Evolutionary conservation across 2,329 filamentous ascomycete species (phyloP).

Genomic region (Cadophora luteo-olivacea): DNA sequence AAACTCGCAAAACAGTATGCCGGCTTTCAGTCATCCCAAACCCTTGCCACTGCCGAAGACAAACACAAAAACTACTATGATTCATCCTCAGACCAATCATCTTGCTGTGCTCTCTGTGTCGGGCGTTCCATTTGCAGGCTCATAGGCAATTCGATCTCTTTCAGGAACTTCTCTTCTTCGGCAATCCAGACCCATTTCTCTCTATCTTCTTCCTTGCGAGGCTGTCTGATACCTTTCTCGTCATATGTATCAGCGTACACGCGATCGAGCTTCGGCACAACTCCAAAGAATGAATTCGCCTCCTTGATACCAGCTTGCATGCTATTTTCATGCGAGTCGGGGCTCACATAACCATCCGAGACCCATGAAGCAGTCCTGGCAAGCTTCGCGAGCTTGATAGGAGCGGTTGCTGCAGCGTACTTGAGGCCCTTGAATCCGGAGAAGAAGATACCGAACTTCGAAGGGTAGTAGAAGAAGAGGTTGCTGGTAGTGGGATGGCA

Average conservation of each 20-base stretch:
- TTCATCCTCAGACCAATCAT: not conserved
- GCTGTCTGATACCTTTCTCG: not conserved
- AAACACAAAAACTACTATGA: not conserved
- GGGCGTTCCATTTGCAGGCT: not conserved
- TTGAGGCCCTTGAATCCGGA: constrained; percentile 17
- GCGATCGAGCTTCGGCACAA: not conserved
- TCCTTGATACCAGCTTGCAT: not conserved
- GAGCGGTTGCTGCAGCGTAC: constrained; percentile 1
- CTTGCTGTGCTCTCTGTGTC: too few relatives aligned
- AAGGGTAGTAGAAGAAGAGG: constrained; percentile 11
- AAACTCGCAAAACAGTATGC: not conserved
- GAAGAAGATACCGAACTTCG: constrained; percentile 8
- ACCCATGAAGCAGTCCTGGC: not conserved
- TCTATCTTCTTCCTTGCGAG: constrained; percentile 5
- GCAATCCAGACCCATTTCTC: constrained; percentile 19
- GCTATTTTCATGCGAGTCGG: not conserved
- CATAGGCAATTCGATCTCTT: not conserved
- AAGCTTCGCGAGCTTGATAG: not conserved
- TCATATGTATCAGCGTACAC: constrained; percentile 2
- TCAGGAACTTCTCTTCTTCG: constrained; percentile 8
- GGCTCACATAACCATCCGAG: not conserved
- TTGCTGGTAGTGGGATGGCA: constrained; percentile 8
- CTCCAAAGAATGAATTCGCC: not conserved
- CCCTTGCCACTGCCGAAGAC: not conserved
- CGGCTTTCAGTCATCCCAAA: not conserved